Evolutionary conservation across 257 asterid species (phyloP).

Genomic region (Solanum medicagineum): DNA sequence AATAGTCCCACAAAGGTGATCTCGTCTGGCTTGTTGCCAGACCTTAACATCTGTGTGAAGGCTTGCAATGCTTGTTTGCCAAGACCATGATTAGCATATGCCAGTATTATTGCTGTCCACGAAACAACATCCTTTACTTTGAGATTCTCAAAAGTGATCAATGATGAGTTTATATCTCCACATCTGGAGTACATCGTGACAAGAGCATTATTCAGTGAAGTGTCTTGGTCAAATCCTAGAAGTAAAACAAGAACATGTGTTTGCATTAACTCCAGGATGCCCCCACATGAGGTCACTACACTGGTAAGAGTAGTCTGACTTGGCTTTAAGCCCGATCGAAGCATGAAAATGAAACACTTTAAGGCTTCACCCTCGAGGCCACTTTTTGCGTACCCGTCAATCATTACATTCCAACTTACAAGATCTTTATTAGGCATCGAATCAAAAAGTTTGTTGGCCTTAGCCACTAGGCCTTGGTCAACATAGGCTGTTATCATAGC

Average conservation of each 20-base stretch:
- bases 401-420: slow-evolving; percentile 41
- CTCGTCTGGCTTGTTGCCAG: slow-evolving; percentile 36
- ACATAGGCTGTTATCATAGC: slow-evolving; percentile 43
- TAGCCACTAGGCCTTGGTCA: neutral
- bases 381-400: slow-evolving; percentile 36
- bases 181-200: slow-evolving; percentile 4
- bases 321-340: neutral
- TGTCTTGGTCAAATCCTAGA: neutral
- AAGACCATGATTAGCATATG: slow-evolving; percentile 46
- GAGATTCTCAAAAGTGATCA: neutral
- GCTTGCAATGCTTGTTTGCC: slow-evolving; percentile 40
- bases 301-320: slow-evolving; percentile 5
- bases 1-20: slow-evolving; percentile 43
- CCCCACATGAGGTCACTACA: slow-evolving; percentile 1
- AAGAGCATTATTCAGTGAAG: neutral
- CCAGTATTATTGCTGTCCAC: slow-evolving; percentile 25
- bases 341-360: neutral
- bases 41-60: slow-evolving; percentile 37
- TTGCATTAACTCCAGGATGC: neutral
- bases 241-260: slow-evolving; percentile 1
- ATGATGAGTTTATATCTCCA: slow-evolving; percentile 1
- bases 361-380: slow-evolving; percentile 27
- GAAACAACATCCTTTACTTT: slow-evolving; percentile 2
- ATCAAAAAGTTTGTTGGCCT: slow-evolving; percentile 13
- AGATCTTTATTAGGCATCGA: slow-evolving; percentile 24